phyloP scores from a whole-genome alignment of 2,329 filamentous ascomycete genomes.

The Incumbomyces lentus region DNA sequence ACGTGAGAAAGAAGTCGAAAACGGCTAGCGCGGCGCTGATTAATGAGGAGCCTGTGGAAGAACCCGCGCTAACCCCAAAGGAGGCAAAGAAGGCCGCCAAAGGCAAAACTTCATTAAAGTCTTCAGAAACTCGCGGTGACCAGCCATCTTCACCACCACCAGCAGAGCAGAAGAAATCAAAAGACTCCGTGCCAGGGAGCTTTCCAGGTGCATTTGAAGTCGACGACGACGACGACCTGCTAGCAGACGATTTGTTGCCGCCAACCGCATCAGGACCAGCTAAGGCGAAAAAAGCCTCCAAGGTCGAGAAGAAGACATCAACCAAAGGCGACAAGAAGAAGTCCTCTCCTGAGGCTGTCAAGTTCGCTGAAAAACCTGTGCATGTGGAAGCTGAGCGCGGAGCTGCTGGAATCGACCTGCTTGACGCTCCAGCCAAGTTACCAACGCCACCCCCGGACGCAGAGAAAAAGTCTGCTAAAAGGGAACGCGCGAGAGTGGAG shows the following conservation, averaged over 20 bases:
- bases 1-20: constrained; percentile 29
- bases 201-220: constrained; percentile 46
- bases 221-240: constrained; percentile 26
- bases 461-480: constrained; percentile 51
- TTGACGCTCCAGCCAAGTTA: constrained; percentile 24
- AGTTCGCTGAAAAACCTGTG: constrained; percentile 10
- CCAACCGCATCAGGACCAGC: constrained; percentile 16
- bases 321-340: constrained; percentile 23
- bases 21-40: constrained; percentile 29
- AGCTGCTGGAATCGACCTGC: constrained; percentile 30
- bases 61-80: constrained; percentile 26
- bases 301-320: constrained; percentile 18
- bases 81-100: constrained; percentile 33
- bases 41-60: constrained; percentile 29
- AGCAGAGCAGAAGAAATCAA: constrained; percentile 27
- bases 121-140: constrained; percentile 19
- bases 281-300: constrained; percentile 12
- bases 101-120: constrained; percentile 26
- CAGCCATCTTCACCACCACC: constrained; percentile 19
- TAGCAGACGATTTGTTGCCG: constrained; percentile 22
- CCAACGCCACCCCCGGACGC: constrained; percentile 46
- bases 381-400: constrained; percentile 22
- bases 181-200: constrained; percentile 44
- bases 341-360: constrained; percentile 25
- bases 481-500: constrained; percentile 66